A percentile compares a stretch with the other conserved stretches of the same genome.
Conservation (phyloP, 768 basidiomycete genomes). For the Cyclocybe aegerita region DNA sequence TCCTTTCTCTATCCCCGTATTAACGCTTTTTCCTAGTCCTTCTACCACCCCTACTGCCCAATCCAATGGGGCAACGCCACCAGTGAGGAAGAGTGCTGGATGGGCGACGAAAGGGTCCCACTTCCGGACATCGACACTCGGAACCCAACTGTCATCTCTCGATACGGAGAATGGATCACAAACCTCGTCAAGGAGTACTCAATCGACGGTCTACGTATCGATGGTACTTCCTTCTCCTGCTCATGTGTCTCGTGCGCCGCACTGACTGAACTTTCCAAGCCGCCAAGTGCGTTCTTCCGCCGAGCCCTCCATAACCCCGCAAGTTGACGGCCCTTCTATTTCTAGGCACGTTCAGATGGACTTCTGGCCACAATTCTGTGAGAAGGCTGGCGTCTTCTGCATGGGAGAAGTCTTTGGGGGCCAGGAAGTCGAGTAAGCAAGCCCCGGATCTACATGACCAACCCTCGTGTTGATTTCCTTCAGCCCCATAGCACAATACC, state of each 20-base stretch:
- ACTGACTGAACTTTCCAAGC: conserved; percentile 35
- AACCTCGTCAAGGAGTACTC: conserved; percentile 66
- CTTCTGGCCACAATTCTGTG: conserved; percentile 79
- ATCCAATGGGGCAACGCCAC: conserved; percentile 70
- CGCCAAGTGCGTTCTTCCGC: conserved; percentile 34
- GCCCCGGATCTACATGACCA: background rate
- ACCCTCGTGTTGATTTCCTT: conserved; percentile 1
- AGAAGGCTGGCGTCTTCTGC: conserved; percentile 79
- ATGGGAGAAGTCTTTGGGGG: conserved; percentile 79
- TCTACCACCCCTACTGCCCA: conserved; percentile 79
- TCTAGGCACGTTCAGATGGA: conserved; percentile 65
- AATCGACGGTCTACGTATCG: conserved; percentile 88
- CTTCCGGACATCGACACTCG: conserved; percentile 80
- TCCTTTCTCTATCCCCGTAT: background rate
- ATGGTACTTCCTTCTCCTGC: conserved; percentile 39
- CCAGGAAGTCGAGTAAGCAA: conserved; percentile 46
- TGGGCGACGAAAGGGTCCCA: conserved; percentile 74
- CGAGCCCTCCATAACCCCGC: conserved; percentile 4
- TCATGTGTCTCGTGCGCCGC: conserved; percentile 20
- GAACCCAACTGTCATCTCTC: conserved; percentile 57
- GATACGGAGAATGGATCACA: conserved; percentile 69
- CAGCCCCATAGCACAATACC: conserved; percentile 57
- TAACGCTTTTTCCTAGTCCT: conserved; percentile 36
- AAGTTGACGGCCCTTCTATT: conserved; percentile 12
- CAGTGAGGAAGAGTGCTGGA: conserved; percentile 77